Base-by-base conservation (phyloP, 306 rosid genomes). In the Vicia faba region DNA sequence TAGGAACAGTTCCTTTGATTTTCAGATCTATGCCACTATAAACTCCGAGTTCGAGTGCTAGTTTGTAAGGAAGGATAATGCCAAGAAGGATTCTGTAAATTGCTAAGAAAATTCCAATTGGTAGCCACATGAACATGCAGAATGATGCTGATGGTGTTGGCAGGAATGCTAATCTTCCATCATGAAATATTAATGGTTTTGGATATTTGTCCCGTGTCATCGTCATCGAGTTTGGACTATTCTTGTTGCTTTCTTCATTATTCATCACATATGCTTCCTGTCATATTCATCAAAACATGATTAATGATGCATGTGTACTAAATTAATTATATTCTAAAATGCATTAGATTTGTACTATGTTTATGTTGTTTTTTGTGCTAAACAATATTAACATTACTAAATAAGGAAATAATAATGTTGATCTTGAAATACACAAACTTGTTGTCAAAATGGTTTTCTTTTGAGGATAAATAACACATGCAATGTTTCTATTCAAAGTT, bases 91-190 rank as follows among this genome's bases (percentile, higher is more conserved):
- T 78, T 68, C 99, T 80, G 49, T 80, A 86, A 19, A 93, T 82
- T 59, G 97, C 82, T 5, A 90, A 26, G 18, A 75, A 5, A 8
- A 86, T 62, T 11, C 90, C 99, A 28, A 93, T 5, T 20, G 97
- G 99, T 16, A 93, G 61, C 96, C 95, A 93, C 66, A 88, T 53
- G 81, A 93, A 85, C 95, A 88, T 83, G 54, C 7, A 16, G 0
- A 93, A 87, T 55, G 92, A 76, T 73, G 99, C 87, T 10, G 62
- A 63, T 0, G 99, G 96, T 1, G 97, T 93, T 5, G 99, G 99
- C 51, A 92, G 63, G 79, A 89, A 92, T 18, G 96, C 97, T 11
- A 89, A 69, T 73, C 97, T 87, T 71, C 97, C 97, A 74, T 92
- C 97, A 62, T 92, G 97, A 8, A 92, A 92, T 41, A 92, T 87